These are phyloP conservation scores for Brassica hybrid DNA, from an alignment of 441 rosid genomes.

Conservation along the genomic window DNA sequence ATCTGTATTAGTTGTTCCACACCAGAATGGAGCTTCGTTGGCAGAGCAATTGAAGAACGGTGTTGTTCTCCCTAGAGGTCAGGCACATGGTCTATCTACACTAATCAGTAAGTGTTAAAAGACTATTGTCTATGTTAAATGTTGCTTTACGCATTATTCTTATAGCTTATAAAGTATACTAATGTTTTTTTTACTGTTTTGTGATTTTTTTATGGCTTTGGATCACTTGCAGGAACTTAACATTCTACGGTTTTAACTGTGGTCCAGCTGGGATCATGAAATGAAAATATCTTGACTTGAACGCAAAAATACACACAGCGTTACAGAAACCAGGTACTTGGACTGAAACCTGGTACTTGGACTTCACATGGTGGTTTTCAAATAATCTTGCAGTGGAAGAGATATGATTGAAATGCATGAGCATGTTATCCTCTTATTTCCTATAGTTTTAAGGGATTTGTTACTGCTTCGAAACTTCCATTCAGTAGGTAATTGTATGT, in stretches of 20 bases:
- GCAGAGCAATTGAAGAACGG: no score
- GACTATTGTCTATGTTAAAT: no score
- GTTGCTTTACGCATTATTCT: background rate
- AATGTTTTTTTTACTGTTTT: no score
- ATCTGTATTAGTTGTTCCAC: no score
- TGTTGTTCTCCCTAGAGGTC: no score
- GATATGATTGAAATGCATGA: slow-evolving; percentile 96
- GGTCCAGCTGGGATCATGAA: slow-evolving; percentile 99
- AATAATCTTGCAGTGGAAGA: slow-evolving; percentile 98
- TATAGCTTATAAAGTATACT: background rate
- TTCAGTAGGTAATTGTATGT: no score
- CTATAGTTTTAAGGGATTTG: slow-evolving; percentile 2
- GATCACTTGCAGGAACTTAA: slow-evolving; percentile 88
- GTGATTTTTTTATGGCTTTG: slow-evolving; percentile 28
- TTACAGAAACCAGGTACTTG: slow-evolving; percentile 86
- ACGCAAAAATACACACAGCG: slow-evolving; percentile 70
- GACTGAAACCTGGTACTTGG: no score
- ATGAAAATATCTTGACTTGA: slow-evolving; percentile 83
- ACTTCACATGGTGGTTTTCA: slow-evolving; percentile 86
- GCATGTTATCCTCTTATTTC: slow-evolving; percentile 56
- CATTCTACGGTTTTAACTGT: slow-evolving; percentile 82
- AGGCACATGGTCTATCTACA: no score
- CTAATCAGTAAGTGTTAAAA: no score
- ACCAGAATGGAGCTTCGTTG: no score
- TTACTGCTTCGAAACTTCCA: background rate